phyloP scores from a whole-genome alignment of 108 stramenopile species.

The Conticribra weissflogii region DNA sequence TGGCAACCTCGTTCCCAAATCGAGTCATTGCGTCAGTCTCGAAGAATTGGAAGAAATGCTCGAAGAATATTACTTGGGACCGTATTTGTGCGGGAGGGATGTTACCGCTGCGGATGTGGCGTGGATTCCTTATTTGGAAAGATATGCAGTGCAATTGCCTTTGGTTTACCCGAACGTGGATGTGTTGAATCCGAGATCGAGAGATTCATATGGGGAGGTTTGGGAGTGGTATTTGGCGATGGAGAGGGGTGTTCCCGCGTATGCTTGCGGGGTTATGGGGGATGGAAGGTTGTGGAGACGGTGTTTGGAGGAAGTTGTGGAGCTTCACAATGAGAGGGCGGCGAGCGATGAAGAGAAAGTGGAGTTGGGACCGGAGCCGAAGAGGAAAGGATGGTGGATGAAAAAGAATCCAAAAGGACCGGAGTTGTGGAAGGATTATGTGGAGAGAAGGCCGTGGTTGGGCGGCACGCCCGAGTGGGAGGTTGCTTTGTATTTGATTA shows the following conservation, averaged over 20 bases:
- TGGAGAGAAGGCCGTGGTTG: constrained; percentile 23
- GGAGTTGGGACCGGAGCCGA: constrained; percentile 33
- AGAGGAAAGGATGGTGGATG: constrained; percentile 34
- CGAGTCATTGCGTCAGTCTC: constrained; percentile 33
- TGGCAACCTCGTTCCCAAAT: constrained; percentile 14
- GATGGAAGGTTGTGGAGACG: constrained; percentile 32
- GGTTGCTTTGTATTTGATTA: constrained; percentile 46
- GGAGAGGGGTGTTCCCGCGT: constrained; percentile 29
- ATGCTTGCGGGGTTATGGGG: constrained; percentile 33
- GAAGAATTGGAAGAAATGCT: constrained; percentile 47
- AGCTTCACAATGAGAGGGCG: constrained; percentile 63
- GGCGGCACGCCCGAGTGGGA: constrained; percentile 45
- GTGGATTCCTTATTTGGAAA: constrained; percentile 49
- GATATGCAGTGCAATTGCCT: constrained; percentile 48
- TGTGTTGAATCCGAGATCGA: constrained; percentile 27
- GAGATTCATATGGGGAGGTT: constrained; percentile 18
- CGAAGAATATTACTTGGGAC: constrained; percentile 38
- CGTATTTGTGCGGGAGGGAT: constrained; percentile 24
- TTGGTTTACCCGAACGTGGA: constrained; percentile 18
- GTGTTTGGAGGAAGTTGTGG: constrained; percentile 43
- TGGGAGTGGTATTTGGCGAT: constrained; percentile 31
- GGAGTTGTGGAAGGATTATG: constrained; percentile 53
- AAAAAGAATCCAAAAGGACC: constrained; percentile 31
- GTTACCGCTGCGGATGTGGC: constrained; percentile 43
- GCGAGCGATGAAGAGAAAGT: constrained; percentile 27